Conservation (phyloP, 2,329 filamentous ascomycete genomes). For the Botrytis aclada region DNA sequence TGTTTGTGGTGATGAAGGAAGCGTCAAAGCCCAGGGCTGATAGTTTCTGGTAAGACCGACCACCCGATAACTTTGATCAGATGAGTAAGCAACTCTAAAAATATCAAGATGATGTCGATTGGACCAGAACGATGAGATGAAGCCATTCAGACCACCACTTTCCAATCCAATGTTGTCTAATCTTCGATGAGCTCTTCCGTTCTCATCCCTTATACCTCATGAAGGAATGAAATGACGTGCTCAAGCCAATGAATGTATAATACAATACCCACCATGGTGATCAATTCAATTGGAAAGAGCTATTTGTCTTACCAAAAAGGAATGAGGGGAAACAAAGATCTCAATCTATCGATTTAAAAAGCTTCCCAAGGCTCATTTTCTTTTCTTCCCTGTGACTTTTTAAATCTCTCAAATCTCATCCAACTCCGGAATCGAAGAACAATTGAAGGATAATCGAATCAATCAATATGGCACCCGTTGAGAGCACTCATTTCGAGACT, state of each 20-base stretch:
- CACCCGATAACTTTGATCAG: neutral
- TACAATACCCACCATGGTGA: neutral
- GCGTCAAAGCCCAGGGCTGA: neutral
- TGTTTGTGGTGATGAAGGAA: neutral
- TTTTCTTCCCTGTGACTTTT: too few species aligned
- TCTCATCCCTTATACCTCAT: neutral
- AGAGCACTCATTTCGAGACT: constrained; percentile 70
- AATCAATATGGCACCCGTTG: constrained; percentile 20
- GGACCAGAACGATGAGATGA: neutral
- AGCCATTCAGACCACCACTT: neutral
- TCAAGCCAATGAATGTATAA: neutral
- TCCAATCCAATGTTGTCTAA: neutral
- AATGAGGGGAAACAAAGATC: constrained; percentile 7
- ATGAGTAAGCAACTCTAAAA: neutral
- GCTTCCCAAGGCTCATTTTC: neutral
- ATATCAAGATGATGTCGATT: neutral
- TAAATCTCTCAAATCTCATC: too few species aligned
- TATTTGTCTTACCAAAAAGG: neutral
- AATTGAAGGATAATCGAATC: too few species aligned
- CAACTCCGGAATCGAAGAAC: neutral
- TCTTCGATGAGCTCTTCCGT: neutral
- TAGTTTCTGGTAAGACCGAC: too few species aligned
- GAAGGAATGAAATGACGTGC: constrained; percentile 3
- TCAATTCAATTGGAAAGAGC: neutral
- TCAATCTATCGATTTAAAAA: neutral